A percentile compares a stretch with the other conserved stretches of the same genome.
phyloP scores from a whole-genome alignment of 495 filamentous ascomycete species.

The Penicillium cinerascens region DNA sequence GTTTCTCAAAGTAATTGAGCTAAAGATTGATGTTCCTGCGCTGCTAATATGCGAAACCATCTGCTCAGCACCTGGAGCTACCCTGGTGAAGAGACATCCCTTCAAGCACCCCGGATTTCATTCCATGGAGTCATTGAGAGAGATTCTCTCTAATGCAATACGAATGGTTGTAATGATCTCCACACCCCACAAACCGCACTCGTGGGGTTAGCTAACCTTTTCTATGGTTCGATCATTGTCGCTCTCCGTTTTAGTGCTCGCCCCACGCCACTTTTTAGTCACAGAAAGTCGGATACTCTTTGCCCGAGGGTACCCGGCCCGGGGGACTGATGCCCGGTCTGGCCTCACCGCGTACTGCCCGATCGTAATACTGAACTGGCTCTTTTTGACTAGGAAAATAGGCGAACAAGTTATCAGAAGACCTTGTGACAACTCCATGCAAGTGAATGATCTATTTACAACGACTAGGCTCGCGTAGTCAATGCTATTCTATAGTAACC shows the following conservation, averaged over 20 bases:
- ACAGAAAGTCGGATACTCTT: neutral
- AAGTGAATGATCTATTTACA: neutral
- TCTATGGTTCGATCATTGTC: neutral
- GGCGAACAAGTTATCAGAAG: neutral
- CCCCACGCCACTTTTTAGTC: neutral
- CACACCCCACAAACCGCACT: neutral
- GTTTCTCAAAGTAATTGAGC: too few relatives aligned
- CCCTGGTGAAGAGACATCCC: too few relatives aligned
- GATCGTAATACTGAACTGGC: too few relatives aligned
- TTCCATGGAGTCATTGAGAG: too few relatives aligned
- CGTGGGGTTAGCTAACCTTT: neutral
- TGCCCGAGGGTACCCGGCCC: neutral
- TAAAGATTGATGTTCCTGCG: too few relatives aligned
- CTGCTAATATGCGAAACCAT: too few relatives aligned
- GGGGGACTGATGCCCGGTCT: neutral
- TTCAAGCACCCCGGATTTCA: too few relatives aligned
- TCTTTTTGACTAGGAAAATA: neutral
- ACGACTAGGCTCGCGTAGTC: constrained; percentile 1
- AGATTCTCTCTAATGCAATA: neutral
- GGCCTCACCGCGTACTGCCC: neutral
- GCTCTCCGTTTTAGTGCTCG: neutral
- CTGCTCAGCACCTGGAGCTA: too few relatives aligned
- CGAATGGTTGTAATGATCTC: neutral
- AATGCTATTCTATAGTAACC: neutral
- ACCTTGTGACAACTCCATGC: neutral